Base-by-base conservation (phyloP, 345 rosid species). In the Pistacia atlantica region DNA sequence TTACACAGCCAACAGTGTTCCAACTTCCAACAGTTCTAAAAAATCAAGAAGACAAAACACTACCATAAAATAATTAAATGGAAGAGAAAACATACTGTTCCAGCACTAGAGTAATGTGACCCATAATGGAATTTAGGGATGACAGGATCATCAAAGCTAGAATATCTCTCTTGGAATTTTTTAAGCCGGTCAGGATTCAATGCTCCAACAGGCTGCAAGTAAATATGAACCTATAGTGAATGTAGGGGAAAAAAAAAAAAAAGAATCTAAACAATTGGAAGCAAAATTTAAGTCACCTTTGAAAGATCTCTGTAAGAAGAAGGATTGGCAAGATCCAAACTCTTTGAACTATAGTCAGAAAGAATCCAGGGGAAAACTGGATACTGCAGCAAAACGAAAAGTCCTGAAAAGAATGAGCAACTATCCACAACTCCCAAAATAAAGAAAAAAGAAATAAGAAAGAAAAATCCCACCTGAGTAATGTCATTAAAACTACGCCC, bases 351-450 rank as follows among this genome's bases (percentile, higher is more conserved):
- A 86, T 92, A 89, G 82, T 96, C 92, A 75, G 97, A 88, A 60
- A 94, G 92, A 80, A 96, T 84, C 99, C 99, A 96, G 31, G 99
- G 99, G 79, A 96, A 96, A 83, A 96, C 98, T 75, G 98, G 99
- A 87, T 96, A 96, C 99, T 96, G 93, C 88, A 88, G 71, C 77
- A 48, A 79, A 83, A 75, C 28, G 18, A 81, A 75, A 11, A 37
- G 7, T 37, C 60, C 12, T 11, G 64, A 56, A 75, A 18, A 72
- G 56, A 14, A 76, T 55, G 67, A 37, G 46, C 45, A 25, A 38
- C 56, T 55, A 77, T 31, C 71, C 54, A 63, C 46, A 48, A 42
- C 18, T 42, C 46, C 9, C 46, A 51, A 51, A 51, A 67, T 58
- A 20, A 46, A 63, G 42, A 65, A 37, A 37, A 72, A 20, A 16